phyloP scores from a whole-genome alignment of 768 basidiomycete species.

The Amanita polypyramis region DNA sequence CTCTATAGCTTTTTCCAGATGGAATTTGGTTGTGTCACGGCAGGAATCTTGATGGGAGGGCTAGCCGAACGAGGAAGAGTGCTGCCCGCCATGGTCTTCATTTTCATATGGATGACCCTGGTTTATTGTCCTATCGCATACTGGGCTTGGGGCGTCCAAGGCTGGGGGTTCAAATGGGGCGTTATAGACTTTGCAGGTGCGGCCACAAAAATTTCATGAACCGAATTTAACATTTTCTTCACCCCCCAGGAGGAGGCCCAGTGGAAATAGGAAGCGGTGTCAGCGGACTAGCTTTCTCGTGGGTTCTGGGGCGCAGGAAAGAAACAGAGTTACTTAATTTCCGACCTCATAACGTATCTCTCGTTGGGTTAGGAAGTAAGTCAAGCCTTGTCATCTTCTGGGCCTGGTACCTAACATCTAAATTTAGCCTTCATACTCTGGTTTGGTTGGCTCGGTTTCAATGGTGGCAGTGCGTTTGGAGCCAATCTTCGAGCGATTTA shows the following conservation, averaged over 20 bases:
- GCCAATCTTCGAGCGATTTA: constrained; percentile 81
- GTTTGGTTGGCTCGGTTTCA: constrained; percentile 89
- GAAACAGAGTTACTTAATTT: constrained; percentile 68
- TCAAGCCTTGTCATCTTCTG: constrained; percentile 1
- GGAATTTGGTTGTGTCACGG: constrained; percentile 79
- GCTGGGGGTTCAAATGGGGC: constrained; percentile 82
- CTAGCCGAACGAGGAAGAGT: constrained; percentile 83
- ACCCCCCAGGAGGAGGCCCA: constrained; percentile 59
- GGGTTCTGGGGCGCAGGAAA: constrained; percentile 76
- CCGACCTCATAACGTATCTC: constrained; percentile 79
- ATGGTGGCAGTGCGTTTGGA: constrained; percentile 81
- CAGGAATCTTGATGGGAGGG: constrained; percentile 66
- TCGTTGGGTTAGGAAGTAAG: constrained; percentile 69
- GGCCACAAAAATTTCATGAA: background rate
- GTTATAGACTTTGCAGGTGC: constrained; percentile 81
- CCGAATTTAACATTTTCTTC: constrained; percentile 4
- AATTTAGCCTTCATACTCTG: constrained; percentile 59
- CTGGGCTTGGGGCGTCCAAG: constrained; percentile 75
- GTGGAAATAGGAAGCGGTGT: constrained; percentile 85
- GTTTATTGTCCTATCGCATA: constrained; percentile 84
- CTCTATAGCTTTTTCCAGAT: constrained; percentile 83
- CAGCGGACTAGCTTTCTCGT: constrained; percentile 75
- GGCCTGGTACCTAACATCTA: background rate
- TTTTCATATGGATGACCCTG: constrained; percentile 77
- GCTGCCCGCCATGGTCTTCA: constrained; percentile 70